Percentiles rank a stretch among this genome's conserved stretches.
These are phyloP conservation scores for Tremella mesenterica DNA, from an alignment of 768 basidiomycete genomes.

Conservation along the genomic window DNA sequence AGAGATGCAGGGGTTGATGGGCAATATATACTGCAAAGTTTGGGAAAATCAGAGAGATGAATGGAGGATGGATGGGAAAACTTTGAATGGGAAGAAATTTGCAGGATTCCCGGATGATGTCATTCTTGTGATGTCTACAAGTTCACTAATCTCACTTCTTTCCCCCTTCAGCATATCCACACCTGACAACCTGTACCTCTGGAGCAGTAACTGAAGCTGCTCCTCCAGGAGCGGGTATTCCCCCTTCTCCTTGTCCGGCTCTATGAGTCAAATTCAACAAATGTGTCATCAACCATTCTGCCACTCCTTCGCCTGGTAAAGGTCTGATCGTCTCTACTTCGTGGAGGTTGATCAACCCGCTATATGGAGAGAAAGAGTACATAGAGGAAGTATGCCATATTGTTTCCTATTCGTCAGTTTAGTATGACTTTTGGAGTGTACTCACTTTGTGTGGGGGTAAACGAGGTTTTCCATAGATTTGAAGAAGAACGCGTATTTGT, in stretches of 20 bases:
- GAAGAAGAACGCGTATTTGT: constrained; percentile 31
- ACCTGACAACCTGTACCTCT: neutral
- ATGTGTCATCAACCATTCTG: constrained; percentile 37
- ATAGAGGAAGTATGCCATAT: constrained; percentile 42
- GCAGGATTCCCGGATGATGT: no score
- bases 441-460: constrained; percentile 35
- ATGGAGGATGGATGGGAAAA: no score
- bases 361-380: constrained; percentile 41
- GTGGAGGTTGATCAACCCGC: constrained; percentile 38
- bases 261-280: constrained; percentile 33
- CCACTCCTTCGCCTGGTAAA: constrained; percentile 41
- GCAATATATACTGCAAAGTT: no score
- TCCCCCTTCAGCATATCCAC: no score
- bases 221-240: constrained; percentile 18
- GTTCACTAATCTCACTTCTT: no score
- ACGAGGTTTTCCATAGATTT: constrained; percentile 27
- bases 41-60: no score
- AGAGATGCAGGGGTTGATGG: no score
- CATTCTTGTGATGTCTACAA: no score
- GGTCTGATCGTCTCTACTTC: constrained; percentile 44
- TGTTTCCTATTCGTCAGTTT: constrained; percentile 25
- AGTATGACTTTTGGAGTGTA: neutral
- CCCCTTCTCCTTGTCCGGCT: constrained; percentile 17
- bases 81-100: no score
- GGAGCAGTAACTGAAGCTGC: constrained; percentile 6